A percentile compares a stretch with the other conserved stretches of the same genome.
Conservation (phyloP, 768 basidiomycete genomes). For the Collybia nuda region DNA sequence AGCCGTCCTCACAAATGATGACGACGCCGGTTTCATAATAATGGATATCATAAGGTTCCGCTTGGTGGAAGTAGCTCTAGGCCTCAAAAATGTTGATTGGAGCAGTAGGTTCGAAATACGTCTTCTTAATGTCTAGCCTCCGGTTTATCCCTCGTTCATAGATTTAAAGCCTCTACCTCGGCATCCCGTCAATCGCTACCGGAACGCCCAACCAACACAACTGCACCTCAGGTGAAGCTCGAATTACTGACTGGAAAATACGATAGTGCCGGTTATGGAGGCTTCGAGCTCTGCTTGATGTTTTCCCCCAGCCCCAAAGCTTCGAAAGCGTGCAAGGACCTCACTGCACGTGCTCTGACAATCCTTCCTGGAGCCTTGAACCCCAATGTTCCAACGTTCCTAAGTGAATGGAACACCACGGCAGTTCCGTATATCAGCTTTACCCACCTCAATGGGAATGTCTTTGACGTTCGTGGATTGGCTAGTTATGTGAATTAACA, state of each 20-base stretch:
- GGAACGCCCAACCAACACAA: conserved; percentile 9
- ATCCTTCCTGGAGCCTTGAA: conserved; percentile 7
- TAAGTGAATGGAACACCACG: conserved; percentile 11
- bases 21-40: conserved; percentile 17
- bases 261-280: conserved; percentile 18
- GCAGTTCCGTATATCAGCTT: conserved; percentile 14
- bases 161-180: not conserved
- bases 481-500: conserved; percentile 12
- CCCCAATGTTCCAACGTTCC: conserved; percentile 8
- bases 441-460: conserved; percentile 17
- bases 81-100: conserved; percentile 23
- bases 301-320: not conserved
- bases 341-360: conserved; percentile 4
- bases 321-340: conserved; percentile 5
- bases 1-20: conserved; percentile 26
- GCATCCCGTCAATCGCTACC: not conserved
- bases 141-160: not conserved
- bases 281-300: conserved; percentile 18
- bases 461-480: conserved; percentile 17
- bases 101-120: conserved; percentile 11
- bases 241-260: conserved; percentile 18
- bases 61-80: conserved; percentile 21
- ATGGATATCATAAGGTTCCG: conserved; percentile 19
- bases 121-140: not conserved
- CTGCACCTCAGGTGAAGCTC: conserved; percentile 12